Evolutionary conservation across 1,139 yeast species (phyloP).

Genomic region (Kurtzmaniella quercitrusa): DNA sequence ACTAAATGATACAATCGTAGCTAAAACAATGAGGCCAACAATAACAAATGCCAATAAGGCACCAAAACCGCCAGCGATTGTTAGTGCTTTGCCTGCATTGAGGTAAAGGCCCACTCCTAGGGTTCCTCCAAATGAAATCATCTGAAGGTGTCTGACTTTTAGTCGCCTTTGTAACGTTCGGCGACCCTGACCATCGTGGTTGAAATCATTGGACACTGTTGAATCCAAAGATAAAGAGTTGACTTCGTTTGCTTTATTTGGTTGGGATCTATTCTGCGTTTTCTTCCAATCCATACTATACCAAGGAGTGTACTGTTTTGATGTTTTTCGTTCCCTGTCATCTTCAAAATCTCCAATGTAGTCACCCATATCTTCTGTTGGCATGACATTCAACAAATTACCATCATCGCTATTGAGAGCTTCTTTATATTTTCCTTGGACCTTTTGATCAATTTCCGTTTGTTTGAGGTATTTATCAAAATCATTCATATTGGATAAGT

Average conservation of each 20-base stretch:
- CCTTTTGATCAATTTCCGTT: slow-evolving; percentile 33
- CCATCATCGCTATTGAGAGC: slow-evolving; percentile 8
- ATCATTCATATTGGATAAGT: slow-evolving; percentile 35
- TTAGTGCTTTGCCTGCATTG: slow-evolving; percentile 74
- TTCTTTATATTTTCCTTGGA: slow-evolving; percentile 13
- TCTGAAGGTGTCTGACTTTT: slow-evolving; percentile 68
- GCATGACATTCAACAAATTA: slow-evolving; percentile 8
- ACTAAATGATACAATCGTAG: slow-evolving; percentile 73
- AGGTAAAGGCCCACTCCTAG: slow-evolving; percentile 78
- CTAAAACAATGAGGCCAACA: slow-evolving; percentile 63
- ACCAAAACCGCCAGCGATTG: slow-evolving; percentile 82
- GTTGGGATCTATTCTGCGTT: background rate
- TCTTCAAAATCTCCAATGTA: slow-evolving; percentile 9
- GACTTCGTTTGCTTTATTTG: slow-evolving; percentile 7
- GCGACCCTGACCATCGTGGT: slow-evolving; percentile 5
- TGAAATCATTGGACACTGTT: background rate
- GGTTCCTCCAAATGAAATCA: slow-evolving; percentile 81
- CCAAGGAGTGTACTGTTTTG: slow-evolving; percentile 10
- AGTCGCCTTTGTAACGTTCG: slow-evolving; percentile 49
- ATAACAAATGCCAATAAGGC: slow-evolving; percentile 65
- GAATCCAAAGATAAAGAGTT: slow-evolving; percentile 6
- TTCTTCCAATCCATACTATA: slow-evolving; percentile 9
- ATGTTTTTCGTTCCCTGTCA: slow-evolving; percentile 2
- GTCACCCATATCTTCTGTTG: slow-evolving; percentile 7
- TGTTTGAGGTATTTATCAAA: slow-evolving; percentile 32